Conservation (phyloP, 2,329 filamentous ascomycete genomes). For the Pseudogymnoascus sp. region DNA sequence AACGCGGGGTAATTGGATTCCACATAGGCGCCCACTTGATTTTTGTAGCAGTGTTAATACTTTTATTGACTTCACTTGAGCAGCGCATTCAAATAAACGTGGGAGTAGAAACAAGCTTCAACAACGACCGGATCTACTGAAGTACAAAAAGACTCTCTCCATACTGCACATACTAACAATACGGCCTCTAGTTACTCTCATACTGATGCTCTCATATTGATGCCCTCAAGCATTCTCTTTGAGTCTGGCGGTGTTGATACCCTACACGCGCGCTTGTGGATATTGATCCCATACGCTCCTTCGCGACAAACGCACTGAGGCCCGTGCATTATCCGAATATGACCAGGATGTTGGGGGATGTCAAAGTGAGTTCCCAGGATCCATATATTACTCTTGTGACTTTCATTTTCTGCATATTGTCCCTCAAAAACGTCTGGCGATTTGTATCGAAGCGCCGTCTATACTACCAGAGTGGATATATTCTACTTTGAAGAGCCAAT, state of each 20-base stretch:
- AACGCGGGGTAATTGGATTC: neutral
- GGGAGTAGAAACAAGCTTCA: neutral
- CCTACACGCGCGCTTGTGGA: neutral
- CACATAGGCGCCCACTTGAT: neutral
- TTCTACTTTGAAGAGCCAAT: neutral
- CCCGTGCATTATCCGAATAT: slow-evolving; percentile 2
- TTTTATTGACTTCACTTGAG: neutral
- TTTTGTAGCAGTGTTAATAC: neutral
- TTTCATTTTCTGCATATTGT: neutral
- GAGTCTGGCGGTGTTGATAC: neutral
- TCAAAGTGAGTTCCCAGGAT: neutral
- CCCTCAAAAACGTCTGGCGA: neutral
- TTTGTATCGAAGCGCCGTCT: neutral
- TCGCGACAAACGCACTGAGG: neutral
- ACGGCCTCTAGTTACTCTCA: neutral
- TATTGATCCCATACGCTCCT: neutral
- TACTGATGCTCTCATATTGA: neutral
- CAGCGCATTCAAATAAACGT: neutral
- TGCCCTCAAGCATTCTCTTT: neutral
- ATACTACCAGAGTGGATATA: neutral
- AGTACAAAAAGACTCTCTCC: neutral
- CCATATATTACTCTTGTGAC: neutral
- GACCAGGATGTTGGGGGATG: neutral
- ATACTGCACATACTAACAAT: neutral
- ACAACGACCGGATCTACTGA: too few relatives aligned